These are phyloP conservation scores for Populus tremula DNA, from an alignment of 345 rosid genomes.

Conservation along the genomic window DNA sequence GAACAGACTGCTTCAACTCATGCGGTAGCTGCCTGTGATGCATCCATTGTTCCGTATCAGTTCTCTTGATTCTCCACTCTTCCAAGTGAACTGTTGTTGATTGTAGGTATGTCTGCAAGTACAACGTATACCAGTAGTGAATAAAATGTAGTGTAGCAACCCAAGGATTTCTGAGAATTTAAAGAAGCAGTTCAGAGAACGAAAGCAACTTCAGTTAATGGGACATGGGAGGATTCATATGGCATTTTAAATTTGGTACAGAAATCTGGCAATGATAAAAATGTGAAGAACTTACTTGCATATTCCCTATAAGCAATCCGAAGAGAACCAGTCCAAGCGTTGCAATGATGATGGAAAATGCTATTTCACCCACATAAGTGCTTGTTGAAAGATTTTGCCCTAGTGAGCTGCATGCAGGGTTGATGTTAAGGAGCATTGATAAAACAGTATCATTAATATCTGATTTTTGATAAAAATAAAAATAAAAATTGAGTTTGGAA, in stretches of 20 bases:
- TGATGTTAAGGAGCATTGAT: neutral
- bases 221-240: too few species aligned
- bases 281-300: conserved; percentile 58
- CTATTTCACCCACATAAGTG: conserved; percentile 75
- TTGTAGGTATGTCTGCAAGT: conserved; percentile 73
- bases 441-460: neutral
- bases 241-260: too few species aligned
- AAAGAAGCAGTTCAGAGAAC: neutral
- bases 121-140: neutral
- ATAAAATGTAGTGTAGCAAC: neutral
- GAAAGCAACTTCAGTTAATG: neutral
- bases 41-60: conserved; percentile 97
- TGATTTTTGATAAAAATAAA: neutral
- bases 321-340: conserved; percentile 85
- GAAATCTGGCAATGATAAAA: too few species aligned
- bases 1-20: conserved; percentile 56
- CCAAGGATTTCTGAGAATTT: neutral
- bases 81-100: conserved; percentile 77
- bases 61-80: conserved; percentile 90
- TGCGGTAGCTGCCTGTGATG: conserved; percentile 80
- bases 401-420: conserved; percentile 51
- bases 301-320: conserved; percentile 88
- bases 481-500: neutral
- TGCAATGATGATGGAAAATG: conserved; percentile 69
- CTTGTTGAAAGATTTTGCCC: conserved; percentile 82